Percentiles rank a stretch among this genome's conserved stretches.
These are phyloP conservation scores for Coemansia sp. DNA, from an alignment of 192 early-diverging fungal genomes.

Conservation along the genomic window DNA sequence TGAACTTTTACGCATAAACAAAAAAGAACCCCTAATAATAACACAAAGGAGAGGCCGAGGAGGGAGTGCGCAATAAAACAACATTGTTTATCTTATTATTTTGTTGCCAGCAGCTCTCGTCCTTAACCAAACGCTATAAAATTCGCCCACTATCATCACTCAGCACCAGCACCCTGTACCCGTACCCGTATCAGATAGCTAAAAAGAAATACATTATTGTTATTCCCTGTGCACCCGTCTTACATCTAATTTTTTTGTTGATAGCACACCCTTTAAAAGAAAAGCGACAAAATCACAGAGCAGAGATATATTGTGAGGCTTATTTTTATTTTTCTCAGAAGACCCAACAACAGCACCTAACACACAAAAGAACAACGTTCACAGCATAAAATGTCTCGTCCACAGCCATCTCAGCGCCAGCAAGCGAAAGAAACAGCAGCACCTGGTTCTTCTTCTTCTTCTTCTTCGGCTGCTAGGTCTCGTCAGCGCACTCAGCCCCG, in stretches of 20 bases:
- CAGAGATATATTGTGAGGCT: not conserved
- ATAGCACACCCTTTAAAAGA: not conserved
- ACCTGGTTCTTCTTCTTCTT: not conserved
- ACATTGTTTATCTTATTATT: not conserved
- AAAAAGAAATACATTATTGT: not conserved
- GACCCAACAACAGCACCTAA: not conserved
- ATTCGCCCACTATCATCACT: not conserved
- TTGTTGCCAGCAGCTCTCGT: not conserved
- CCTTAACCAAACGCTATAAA: not conserved
- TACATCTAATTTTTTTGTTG: not conserved
- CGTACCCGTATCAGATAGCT: not conserved
- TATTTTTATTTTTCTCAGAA: no score
- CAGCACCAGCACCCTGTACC: not conserved
- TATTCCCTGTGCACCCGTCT: constrained; percentile 3
- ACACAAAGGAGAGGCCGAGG: not conserved
- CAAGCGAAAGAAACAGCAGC: not conserved
- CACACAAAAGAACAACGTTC: not conserved
- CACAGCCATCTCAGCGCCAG: constrained; percentile 19
- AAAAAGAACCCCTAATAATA: not conserved
- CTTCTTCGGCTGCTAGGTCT: constrained; percentile 10
- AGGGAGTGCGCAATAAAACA: constrained; percentile 1
- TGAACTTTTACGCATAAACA: not conserved
- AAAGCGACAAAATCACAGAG: not conserved
- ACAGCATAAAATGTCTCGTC: constrained; percentile 21
- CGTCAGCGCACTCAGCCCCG: constrained; percentile 17